Base-by-base conservation (phyloP, 345 rosid genomes). In the Turnera subulata region DNA sequence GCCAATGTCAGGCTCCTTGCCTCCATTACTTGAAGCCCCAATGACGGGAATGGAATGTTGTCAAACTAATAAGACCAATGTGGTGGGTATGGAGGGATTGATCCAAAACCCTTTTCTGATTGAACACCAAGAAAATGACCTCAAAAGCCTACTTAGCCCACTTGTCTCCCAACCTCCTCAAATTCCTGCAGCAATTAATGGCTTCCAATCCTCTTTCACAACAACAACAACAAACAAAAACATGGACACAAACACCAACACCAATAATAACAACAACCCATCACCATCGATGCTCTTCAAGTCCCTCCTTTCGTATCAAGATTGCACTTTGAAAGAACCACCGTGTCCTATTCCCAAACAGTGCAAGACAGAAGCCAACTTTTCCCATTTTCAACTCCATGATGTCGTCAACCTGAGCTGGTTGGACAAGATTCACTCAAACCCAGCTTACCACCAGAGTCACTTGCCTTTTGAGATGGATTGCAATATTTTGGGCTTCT, bases 331-430 rank as follows among this genome's bases (percentile, higher is more conserved):
- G 10, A 74, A 71, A 58, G 85, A 75, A 62, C 78, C 75, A 65
- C n/a, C n/a, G n/a, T 51, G 53, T 58, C 3, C 58, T 64, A 46
- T 75, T 56, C 71, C 64, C 29, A 80, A 71, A 20, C 84, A 81
- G 62, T 80, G 81, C 71, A 90, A 82, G 73, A 73, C 79, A 59
- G 96, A 85, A 56, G 67, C 65, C 2, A 76, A 49, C 66, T 73
- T 71, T 78, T 73, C 78, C 68, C 69, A 64, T 64, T 68, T 63
- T 62, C 86, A 80, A 61, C 71, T 67, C 23, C 61, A 65, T 43
- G 75, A 64, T 56, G 73, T 37, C 40, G 13, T 58, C 25, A 68
- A 56, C 71, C 51, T 75, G 42, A 54, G 55, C 55, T 68, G 78
- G 68, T 51, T 68, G 64, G 76, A 82, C 25, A 81, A 65, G 71